Evolutionary conservation across 306 rosid genomes (phyloP).

Genomic region (Fragaria iinumae): DNA sequence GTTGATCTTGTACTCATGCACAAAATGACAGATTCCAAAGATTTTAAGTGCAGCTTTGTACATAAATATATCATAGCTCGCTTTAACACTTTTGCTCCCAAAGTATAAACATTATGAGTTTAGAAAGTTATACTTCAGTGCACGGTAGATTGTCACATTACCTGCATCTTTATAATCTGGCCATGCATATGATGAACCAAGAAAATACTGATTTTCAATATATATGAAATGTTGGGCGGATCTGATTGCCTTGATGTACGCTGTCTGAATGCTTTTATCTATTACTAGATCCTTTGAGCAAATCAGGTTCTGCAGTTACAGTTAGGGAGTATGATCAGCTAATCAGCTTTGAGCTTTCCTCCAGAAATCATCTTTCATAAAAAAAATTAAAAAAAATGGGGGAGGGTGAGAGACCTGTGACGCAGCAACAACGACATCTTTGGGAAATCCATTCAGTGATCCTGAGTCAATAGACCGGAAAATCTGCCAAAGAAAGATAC

Average conservation of each 20-base stretch:
- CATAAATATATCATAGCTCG: neutral
- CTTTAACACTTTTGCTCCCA: neutral
- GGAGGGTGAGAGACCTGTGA: conserved; percentile 40
- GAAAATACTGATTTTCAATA: conserved; percentile 90
- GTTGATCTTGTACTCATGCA: neutral
- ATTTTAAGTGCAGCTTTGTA: neutral
- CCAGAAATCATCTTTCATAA: neutral
- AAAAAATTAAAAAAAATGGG: conserved; percentile 13
- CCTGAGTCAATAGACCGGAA: conserved; percentile 94
- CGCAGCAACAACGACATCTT: conserved; percentile 36
- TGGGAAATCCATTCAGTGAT: conserved; percentile 90
- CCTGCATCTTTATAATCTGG: conserved; percentile 80
- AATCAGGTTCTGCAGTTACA: conserved; percentile 73
- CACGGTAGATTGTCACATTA: conserved; percentile 31
- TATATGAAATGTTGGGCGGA: conserved; percentile 92
- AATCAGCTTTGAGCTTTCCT: neutral
- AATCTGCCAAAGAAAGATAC: conserved; percentile 49
- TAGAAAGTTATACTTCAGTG: conserved; percentile 9
- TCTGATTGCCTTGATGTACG: conserved; percentile 90
- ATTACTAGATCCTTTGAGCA: conserved; percentile 63
- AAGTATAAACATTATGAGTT: neutral
- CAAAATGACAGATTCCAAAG: neutral
- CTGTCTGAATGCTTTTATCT: conserved; percentile 92
- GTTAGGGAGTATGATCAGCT: conserved; percentile 15
- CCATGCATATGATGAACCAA: conserved; percentile 95